Percentiles rank a stretch among this genome's conserved stretches.
These are phyloP conservation scores for Baudoinia panamericana DNA, from an alignment of 495 filamentous ascomycete species.

Conservation along the genomic window DNA sequence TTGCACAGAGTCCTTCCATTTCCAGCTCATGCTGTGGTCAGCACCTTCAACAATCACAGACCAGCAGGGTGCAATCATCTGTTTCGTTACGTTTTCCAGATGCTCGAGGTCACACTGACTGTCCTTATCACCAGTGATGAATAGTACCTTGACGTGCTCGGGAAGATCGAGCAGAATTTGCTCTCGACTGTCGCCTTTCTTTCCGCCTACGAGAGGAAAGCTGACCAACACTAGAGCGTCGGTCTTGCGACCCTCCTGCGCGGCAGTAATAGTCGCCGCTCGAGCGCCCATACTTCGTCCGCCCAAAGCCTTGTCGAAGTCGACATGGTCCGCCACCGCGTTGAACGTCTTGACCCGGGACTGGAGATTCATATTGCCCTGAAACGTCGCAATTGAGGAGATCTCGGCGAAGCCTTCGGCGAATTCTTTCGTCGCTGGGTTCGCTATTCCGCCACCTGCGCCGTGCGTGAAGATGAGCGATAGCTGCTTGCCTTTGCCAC, in stretches of 20 bases:
- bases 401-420: constrained; percentile 22
- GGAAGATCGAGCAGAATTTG: constrained; percentile 27
- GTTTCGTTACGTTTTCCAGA: constrained; percentile 22
- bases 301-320: constrained; percentile 20
- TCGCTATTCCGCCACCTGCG: constrained; percentile 28
- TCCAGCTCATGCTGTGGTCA: constrained; percentile 33
- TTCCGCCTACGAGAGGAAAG: constrained; percentile 27
- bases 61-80: constrained; percentile 28
- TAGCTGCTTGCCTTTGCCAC: not conserved
- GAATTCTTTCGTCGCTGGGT: constrained; percentile 27
- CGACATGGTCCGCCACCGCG: constrained; percentile 17
- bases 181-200: constrained; percentile 25
- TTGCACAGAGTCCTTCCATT: constrained; percentile 11
- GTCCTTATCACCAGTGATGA: constrained; percentile 28
- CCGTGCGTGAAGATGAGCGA: constrained; percentile 33
- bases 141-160: constrained; percentile 22
- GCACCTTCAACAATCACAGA: constrained; percentile 26
- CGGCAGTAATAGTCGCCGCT: constrained; percentile 29
- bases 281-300: constrained; percentile 33
- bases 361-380: constrained; percentile 30
- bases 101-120: constrained; percentile 27
- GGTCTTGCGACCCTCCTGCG: constrained; percentile 7
- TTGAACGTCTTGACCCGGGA: constrained; percentile 26
- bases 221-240: constrained; percentile 27
- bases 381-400: constrained; percentile 24